Evolutionary conservation across 1,139 yeast species (phyloP), one percentile per base, ranked within the genome.

Genomic region (Blastobotrys ciferrii): DNA sequence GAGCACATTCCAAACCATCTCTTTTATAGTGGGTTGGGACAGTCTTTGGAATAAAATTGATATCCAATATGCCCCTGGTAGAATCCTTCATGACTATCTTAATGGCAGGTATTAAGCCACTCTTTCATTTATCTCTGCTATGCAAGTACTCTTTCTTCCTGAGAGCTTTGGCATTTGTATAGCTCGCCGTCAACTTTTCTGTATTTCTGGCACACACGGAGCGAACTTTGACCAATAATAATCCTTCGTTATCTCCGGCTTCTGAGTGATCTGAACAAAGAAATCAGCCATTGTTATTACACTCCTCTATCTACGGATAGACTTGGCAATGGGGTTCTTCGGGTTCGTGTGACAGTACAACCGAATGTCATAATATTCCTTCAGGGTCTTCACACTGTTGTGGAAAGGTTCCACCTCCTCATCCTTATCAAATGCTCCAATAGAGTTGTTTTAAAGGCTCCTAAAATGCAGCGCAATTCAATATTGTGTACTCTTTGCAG

Each of bases 121-220:
- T 33, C 38, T 15, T 17, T 33, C 38, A 33, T 33, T 33, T 33
- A 19, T 33, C 38, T 17, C 38, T 33, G 20, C 38, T 15, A 33
- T 33, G 20, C 38, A 14, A 13, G 12, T 33, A 14, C 19, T 33
- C 38, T 17, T n/a, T 33, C 18, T 15, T 15, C 11, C 38, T n/a
- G 19, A 33, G 38, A 19, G 5, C 5, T 33, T 13, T n/a, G 38
- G 38, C 15, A 13, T 7, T 33, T 14, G 18, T 19, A 33, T 33
- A 33, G 12, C 20, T 13, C 11, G 38, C 38, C 9, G 13, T 17
- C 38, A 33, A 17, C 17, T 33, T 33, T 33, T 12, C 15, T 11
- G 38, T 33, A 33, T 33, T 33, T 33, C 38, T 7, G 13, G 13
- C 20, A 4, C 15, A 15, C 38, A 33, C 20, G 38, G 38, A 9